phyloP scores from a whole-genome alignment of 495 filamentous ascomycete species.

The Annulohypoxylon bovei region DNA sequence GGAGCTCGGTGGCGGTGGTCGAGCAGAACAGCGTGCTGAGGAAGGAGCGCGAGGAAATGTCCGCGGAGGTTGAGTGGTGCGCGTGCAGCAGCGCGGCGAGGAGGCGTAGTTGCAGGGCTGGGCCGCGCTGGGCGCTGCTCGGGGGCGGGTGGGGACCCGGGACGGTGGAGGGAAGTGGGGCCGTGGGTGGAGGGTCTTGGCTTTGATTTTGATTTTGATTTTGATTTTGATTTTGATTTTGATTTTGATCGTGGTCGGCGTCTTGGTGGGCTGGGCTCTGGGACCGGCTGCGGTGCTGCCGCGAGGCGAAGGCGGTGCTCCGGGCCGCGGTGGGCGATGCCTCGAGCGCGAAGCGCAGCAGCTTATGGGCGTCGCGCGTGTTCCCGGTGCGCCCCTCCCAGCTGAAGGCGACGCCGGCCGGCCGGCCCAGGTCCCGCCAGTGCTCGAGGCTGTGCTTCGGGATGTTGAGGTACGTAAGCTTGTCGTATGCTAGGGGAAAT shows the following conservation, averaged over 20 bases:
- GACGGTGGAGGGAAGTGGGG: conserved; percentile 11
- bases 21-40: conserved; percentile 65
- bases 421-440: conserved; percentile 60
- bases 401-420: conserved; percentile 72
- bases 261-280: too few relatives aligned
- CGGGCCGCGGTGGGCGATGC: conserved; percentile 50
- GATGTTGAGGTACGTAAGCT: conserved; percentile 26
- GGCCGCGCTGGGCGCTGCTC: conserved; percentile 33
- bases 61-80: conserved; percentile 77
- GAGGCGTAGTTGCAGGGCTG: conserved; percentile 66
- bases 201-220: not conserved
- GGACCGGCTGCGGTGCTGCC: not conserved
- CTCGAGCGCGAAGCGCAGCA: conserved; percentile 74
- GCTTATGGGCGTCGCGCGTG: conserved; percentile 77
- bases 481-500: conserved; percentile 34
- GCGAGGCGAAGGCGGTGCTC: conserved; percentile 29
- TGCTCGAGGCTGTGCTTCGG: conserved; percentile 17
- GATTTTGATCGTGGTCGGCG: too few relatives aligned
- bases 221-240: too few relatives aligned
- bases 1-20: conserved; percentile 64
- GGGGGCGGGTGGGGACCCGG: not conserved
- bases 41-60: conserved; percentile 72
- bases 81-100: conserved; percentile 72
- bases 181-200: not conserved
- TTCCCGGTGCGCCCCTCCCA: conserved; percentile 78